Conservation (phyloP, 495 filamentous ascomycete species). For the Penicillium mononematosum region DNA sequence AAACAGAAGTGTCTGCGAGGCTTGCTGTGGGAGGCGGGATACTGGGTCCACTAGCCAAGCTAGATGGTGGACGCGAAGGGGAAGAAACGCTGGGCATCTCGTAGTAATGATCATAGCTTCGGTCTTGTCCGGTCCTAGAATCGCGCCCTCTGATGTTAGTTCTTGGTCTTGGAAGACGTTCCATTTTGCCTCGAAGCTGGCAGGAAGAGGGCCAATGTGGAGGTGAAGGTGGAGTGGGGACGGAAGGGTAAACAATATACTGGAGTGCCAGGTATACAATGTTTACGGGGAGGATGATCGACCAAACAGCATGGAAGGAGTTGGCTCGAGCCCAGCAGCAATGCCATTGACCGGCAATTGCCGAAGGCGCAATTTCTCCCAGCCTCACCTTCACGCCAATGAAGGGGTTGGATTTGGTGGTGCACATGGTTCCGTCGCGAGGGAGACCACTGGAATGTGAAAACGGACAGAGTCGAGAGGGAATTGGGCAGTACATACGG, state of each 20-base stretch:
- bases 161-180: conserved; percentile 19
- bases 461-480: conserved; percentile 8
- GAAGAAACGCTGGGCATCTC: conserved; percentile 33
- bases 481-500: conserved; percentile 40
- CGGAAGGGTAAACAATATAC: conserved; percentile 3
- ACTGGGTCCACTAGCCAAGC: conserved; percentile 52
- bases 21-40: conserved; percentile 54
- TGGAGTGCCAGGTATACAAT: not conserved
- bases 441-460: conserved; percentile 29
- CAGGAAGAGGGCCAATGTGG: conserved; percentile 2
- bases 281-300: not conserved
- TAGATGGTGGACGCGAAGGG: conserved; percentile 53
- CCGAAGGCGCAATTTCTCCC: not conserved
- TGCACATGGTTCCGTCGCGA: conserved; percentile 13
- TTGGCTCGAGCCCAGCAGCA: not conserved
- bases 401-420: conserved; percentile 9
- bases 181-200: conserved; percentile 16
- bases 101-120: conserved; percentile 33
- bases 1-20: conserved; percentile 38
- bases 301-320: not conserved
- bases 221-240: conserved; percentile 1
- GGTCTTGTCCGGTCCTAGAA: conserved; percentile 28
- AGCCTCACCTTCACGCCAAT: conserved; percentile 14
- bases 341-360: conserved; percentile 12
- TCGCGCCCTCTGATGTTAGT: conserved; percentile 31